Evolutionary conservation across 768 basidiomycete genomes (phyloP), one percentile per base, ranked within the genome.

Genomic region (Boletus tylopilopsis): DNA sequence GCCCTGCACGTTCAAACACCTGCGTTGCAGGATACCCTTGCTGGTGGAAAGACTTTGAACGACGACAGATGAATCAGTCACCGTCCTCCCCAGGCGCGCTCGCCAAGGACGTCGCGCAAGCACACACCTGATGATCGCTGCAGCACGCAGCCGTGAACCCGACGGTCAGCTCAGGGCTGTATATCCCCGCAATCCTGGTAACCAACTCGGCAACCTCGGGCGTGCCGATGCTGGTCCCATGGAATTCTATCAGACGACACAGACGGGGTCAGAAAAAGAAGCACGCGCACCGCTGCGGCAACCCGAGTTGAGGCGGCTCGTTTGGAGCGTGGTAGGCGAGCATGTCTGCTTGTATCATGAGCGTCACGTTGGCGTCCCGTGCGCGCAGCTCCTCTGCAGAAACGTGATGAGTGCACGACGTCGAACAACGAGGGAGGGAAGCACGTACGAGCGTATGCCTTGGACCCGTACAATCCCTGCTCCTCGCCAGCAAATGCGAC

Each of bases 331-430:
- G 90, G 64, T 93, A 95, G 0, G 82, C 94, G 35, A 90, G 76
- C 94, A 95, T 95, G 60, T 96, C 94, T 0, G 89, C 89, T 66
- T 95, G 94, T 42, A 94, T 75, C 80, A 94, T 90, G 29, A 95
- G 62, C 1, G 86, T 81, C 39, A 95, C 70, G 56, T 90, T 85
- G 22, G 81, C 83, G 49, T 78, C 72, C 18, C 67, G 66, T 24
- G 67, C 69, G 47, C 81, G 75, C 61, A 94, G 62, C 60, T 84
- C 73, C 19, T 71, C 88, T 90, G 57, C 2, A 19, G 10, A 30
- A 13, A 13, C 13, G 13, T 4, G 6, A 0, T 13, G 11, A 19
- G 18, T 30, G 9, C 24, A 16, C 5, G 24, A 49, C 16, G 29
- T 23, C 16, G 4, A 42, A 22, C 16, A 40, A 15, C 35, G 13